A percentile compares a stretch with the other conserved stretches of the same genome.
phyloP scores from a whole-genome alignment of 371 early-diverging fungal genomes.

The Actinomortierella ambigua region DNA sequence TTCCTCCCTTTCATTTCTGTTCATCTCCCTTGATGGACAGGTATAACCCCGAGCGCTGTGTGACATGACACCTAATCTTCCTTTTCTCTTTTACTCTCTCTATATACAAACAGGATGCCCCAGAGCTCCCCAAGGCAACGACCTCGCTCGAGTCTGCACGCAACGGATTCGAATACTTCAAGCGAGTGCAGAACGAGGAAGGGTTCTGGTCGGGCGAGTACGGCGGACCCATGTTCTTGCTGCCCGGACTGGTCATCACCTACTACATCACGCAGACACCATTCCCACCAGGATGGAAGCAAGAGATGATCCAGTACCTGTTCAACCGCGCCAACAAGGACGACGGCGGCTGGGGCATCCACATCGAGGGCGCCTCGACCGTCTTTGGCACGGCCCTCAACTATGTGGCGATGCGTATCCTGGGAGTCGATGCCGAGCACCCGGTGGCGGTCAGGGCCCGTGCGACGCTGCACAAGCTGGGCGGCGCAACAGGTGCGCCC shows the following conservation, averaged over 20 bases:
- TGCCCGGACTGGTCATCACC: slow-evolving; percentile 87
- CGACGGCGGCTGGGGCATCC: slow-evolving; percentile 98
- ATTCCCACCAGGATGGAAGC: slow-evolving; percentile 60
- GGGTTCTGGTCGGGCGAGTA: slow-evolving; percentile 98
- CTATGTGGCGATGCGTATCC: slow-evolving; percentile 88
- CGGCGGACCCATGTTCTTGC: slow-evolving; percentile 96
- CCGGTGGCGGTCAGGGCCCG: slow-evolving; percentile 89
- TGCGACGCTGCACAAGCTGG: slow-evolving; percentile 78
- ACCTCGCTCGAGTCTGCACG: slow-evolving; percentile 83
- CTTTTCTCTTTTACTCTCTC: not conserved
- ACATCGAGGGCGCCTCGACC: slow-evolving; percentile 92
- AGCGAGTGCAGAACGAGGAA: slow-evolving; percentile 88
- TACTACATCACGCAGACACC: slow-evolving; percentile 83
- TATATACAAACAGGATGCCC: slow-evolving; percentile 53
- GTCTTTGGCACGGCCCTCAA: slow-evolving; percentile 95
- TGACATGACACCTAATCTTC: slow-evolving; percentile 2
- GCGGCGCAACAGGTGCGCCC: slow-evolving; percentile 85
- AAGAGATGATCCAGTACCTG: slow-evolving; percentile 91
- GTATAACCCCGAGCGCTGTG: not conserved
- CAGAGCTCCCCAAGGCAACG: slow-evolving; percentile 51
- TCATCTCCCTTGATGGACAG: too few species aligned
- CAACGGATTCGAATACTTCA: slow-evolving; percentile 88
- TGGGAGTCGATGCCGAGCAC: slow-evolving; percentile 89
- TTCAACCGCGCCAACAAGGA: slow-evolving; percentile 76
- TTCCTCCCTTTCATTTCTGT: too few species aligned